phyloP scores from a whole-genome alignment of 148 eudicot species.

The Arbutus unedo region DNA sequence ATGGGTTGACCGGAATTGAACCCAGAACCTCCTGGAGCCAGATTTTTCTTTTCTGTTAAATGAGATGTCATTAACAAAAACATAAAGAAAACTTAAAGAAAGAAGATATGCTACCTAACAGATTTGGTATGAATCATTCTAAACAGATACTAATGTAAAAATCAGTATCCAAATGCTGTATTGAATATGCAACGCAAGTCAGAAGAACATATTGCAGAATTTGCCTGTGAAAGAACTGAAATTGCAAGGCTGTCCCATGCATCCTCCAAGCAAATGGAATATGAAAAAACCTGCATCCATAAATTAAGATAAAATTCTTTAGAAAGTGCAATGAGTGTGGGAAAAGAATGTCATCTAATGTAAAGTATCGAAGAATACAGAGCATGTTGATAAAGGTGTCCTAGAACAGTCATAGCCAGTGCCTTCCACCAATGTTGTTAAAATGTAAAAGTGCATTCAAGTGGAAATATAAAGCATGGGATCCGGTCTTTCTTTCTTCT shows the following conservation, averaged over 20 bases:
- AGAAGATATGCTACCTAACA: neutral
- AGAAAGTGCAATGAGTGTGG: neutral
- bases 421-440: neutral
- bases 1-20: neutral
- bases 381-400: neutral
- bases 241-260: constrained; percentile 76
- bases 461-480: neutral
- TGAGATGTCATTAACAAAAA: neutral
- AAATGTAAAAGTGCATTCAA: neutral
- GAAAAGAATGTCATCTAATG: neutral
- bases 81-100: neutral
- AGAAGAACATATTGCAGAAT: constrained; percentile 11
- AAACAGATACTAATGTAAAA: neutral
- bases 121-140: neutral
- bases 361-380: neutral
- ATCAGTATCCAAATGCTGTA: neutral
- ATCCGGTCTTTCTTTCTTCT: neutral
- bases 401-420: neutral
- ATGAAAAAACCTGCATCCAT: constrained; percentile 69
- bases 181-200: neutral
- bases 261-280: constrained; percentile 58
- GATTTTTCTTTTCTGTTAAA: neutral
- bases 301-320: constrained; percentile 1
- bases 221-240: constrained; percentile 74
- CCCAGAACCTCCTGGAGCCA: neutral